A percentile compares a stretch with the other conserved stretches of the same genome.
These are phyloP conservation scores for Leccinum disarticulatum DNA, from an alignment of 768 basidiomycete species.

Conservation along the genomic window DNA sequence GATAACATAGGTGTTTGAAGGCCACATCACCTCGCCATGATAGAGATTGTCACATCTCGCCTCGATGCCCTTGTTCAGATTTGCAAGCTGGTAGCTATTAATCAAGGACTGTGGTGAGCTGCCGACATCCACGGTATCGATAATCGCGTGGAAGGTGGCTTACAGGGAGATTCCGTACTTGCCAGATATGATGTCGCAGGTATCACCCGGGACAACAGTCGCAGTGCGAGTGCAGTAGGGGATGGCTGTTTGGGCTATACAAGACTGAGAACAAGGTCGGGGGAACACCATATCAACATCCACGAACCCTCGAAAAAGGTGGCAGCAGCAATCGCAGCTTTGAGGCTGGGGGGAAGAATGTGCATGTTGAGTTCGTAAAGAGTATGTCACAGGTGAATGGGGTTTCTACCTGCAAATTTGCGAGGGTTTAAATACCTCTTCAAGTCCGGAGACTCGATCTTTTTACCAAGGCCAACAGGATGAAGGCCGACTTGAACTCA, in stretches of 20 bases:
- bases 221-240: slow-evolving; percentile 53
- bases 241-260: slow-evolving; percentile 42
- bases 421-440: slow-evolving; percentile 20
- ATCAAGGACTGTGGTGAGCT: background rate
- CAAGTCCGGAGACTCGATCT: background rate
- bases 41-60: slow-evolving; percentile 56
- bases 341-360: slow-evolving; percentile 11
- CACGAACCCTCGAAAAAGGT: slow-evolving; percentile 21
- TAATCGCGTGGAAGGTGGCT: slow-evolving; percentile 19
- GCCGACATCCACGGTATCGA: background rate
- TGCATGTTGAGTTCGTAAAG: slow-evolving; percentile 15
- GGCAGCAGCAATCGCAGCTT: slow-evolving; percentile 11
- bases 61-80: slow-evolving; percentile 43
- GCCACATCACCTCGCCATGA: slow-evolving; percentile 42
- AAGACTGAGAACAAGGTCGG: background rate
- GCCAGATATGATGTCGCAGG: slow-evolving; percentile 64
- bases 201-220: slow-evolving; percentile 54
- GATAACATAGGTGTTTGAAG: background rate
- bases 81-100: slow-evolving; percentile 56
- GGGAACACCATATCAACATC: background rate
- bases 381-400: background rate
- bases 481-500: background rate
- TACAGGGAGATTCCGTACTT: slow-evolving; percentile 62
- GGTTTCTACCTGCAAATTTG: background rate
- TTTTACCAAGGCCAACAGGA: background rate